These are phyloP conservation scores for Asterochloris erici DNA, from an alignment of 139 green algal genomes.

Conservation along the genomic window DNA sequence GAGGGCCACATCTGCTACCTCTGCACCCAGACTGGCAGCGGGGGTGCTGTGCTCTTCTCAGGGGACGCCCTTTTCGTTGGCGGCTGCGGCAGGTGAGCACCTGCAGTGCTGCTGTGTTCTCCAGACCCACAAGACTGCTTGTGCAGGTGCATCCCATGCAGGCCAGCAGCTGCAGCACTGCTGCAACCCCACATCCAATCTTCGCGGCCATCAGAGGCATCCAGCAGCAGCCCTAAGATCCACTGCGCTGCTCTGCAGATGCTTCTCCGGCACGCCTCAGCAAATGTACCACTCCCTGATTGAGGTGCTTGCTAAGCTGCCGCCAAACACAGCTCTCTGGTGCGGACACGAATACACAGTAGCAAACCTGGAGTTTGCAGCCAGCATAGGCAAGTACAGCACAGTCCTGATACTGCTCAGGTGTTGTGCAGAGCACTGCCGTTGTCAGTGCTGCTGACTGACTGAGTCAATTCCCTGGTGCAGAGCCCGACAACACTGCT, in stretches of 20 bases:
- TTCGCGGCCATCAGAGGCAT: neutral
- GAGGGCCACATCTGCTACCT: slow-evolving; percentile 24
- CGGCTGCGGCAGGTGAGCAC: slow-evolving; percentile 13
- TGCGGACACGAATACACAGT: slow-evolving; percentile 17
- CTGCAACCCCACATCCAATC: neutral
- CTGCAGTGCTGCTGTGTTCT: too few species aligned
- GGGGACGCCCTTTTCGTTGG: slow-evolving; percentile 21
- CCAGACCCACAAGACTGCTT: too few species aligned
- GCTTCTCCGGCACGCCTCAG: neutral
- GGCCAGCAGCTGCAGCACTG: neutral
- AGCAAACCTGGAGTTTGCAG: slow-evolving; percentile 12
- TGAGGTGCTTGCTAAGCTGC: slow-evolving; percentile 3
- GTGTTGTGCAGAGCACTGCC: neutral
- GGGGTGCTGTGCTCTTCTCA: neutral
- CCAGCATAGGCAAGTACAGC: neutral
- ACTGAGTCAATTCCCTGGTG: too few species aligned
- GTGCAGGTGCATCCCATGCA: too few species aligned
- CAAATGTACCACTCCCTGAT: slow-evolving; percentile 15
- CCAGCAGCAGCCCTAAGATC: neutral
- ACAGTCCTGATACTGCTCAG: neutral
- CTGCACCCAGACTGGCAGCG: neutral
- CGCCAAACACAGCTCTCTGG: neutral
- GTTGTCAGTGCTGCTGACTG: neutral
- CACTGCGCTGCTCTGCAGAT: neutral
- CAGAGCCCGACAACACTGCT: too few species aligned